A percentile compares a stretch with the other conserved stretches of the same genome.
Evolutionary conservation across 2,329 filamentous ascomycete species (phyloP).

Genomic region (Leptographium wingfieldii): DNA sequence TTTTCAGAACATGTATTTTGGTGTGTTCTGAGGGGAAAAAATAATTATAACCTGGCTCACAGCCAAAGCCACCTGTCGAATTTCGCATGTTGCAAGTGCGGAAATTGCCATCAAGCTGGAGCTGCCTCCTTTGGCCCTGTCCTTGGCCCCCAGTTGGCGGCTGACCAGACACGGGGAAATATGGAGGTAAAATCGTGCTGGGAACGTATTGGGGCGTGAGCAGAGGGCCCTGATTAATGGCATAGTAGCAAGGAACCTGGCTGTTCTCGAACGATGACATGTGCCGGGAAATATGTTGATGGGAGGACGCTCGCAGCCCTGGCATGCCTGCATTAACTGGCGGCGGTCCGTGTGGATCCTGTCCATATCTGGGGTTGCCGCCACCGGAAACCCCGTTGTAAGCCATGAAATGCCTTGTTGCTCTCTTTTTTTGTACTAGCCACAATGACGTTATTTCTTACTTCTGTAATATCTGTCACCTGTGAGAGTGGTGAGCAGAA

Average conservation of each 20-base stretch:
- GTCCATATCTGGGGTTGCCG: constrained; percentile 14
- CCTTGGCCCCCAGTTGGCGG: not conserved
- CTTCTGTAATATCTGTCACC: not conserved
- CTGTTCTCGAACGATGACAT: not conserved
- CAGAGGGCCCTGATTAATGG: not conserved
- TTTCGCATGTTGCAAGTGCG: constrained; percentile 44
- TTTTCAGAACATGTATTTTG: constrained; percentile 46
- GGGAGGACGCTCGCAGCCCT: not conserved
- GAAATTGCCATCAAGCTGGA: constrained; percentile 29
- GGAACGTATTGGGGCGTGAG: not conserved
- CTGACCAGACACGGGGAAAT: not conserved
- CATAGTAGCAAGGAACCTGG: not conserved
- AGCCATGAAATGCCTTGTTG: constrained; percentile 4
- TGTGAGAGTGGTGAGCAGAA: not conserved
- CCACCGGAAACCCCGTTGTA: constrained; percentile 8
- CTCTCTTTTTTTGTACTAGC: not conserved
- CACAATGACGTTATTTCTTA: not conserved
- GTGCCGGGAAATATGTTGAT: not conserved
- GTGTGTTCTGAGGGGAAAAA: constrained; percentile 46
- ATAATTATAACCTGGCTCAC: constrained; percentile 51
- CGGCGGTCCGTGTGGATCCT: constrained; percentile 8
- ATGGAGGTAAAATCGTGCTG: not conserved
- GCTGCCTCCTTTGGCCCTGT: constrained; percentile 16
- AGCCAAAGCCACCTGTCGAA: constrained; percentile 42
- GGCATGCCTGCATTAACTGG: constrained; percentile 1